Percentiles rank a stretch among this genome's conserved stretches.
Evolutionary conservation across 305 asterid genomes (phyloP).

Genomic region (Fraxinus xanthoxyloides): DNA sequence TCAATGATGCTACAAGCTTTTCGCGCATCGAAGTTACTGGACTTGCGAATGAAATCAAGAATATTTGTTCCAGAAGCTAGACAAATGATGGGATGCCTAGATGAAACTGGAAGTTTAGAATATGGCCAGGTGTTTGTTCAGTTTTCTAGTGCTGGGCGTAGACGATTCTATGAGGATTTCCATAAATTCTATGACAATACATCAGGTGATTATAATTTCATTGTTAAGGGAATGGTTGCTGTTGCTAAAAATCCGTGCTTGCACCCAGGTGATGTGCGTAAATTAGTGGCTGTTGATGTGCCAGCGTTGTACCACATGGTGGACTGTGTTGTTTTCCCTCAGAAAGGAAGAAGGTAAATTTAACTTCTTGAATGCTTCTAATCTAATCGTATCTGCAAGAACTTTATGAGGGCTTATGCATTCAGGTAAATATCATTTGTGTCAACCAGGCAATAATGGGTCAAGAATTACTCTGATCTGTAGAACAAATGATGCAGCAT

Average conservation of each 20-base stretch:
- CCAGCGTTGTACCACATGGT: slow-evolving; percentile 46
- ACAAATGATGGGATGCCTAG: slow-evolving; percentile 54
- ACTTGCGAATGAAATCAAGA: slow-evolving; percentile 38
- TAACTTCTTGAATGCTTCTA: background rate
- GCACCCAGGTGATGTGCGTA: slow-evolving; percentile 56
- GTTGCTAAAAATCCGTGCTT: slow-evolving; percentile 55
- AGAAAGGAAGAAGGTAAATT: slow-evolving; percentile 39
- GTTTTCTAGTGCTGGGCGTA: slow-evolving; percentile 24
- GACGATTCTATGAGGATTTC: slow-evolving; percentile 24
- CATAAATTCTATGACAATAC: background rate
- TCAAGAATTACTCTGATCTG: background rate
- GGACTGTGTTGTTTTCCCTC: slow-evolving; percentile 54
- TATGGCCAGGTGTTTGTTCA: slow-evolving; percentile 52
- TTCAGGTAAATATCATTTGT: background rate
- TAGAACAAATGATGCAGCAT: background rate
- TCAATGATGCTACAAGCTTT: slow-evolving; percentile 51
- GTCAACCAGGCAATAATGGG: background rate
- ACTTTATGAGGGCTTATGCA: background rate
- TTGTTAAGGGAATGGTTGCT: slow-evolving; percentile 26
- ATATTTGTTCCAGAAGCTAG: slow-evolving; percentile 43
- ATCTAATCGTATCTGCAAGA: background rate
- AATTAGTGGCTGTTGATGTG: slow-evolving; percentile 39
- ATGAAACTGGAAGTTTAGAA: slow-evolving; percentile 41
- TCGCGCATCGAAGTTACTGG: slow-evolving; percentile 44
- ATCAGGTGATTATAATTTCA: background rate